phyloP scores from a whole-genome alignment of 1,139 yeast species.

The Yamadazyma atmosphaerica region DNA sequence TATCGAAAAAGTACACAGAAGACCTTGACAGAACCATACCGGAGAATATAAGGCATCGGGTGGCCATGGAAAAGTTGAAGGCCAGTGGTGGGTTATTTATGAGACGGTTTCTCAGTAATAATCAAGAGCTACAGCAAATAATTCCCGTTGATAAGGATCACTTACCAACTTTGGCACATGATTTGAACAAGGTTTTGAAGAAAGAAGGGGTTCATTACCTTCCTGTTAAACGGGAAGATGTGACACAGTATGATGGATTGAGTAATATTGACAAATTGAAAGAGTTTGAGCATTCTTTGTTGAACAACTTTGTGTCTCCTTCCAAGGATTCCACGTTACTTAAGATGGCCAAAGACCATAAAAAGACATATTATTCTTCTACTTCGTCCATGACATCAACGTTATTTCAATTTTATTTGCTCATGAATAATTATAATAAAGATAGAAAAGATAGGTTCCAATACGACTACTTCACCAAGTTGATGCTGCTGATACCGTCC shows the following conservation, averaged over 20 bases:
- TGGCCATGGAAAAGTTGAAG: slow-evolving; percentile 3
- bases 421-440: slow-evolving; percentile 55
- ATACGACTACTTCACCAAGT: slow-evolving; percentile 38
- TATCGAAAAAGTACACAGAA: slow-evolving; percentile 5
- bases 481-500: slow-evolving; percentile 34
- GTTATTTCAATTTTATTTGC: slow-evolving; percentile 71
- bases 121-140: slow-evolving; percentile 20
- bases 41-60: slow-evolving; percentile 6
- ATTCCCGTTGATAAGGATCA: slow-evolving; percentile 23
- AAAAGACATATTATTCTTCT: slow-evolving; percentile 63
- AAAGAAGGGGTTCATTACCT: slow-evolving; percentile 83
- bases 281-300: slow-evolving; percentile 63
- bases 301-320: slow-evolving; percentile 63
- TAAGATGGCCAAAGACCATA: slow-evolving; percentile 44
- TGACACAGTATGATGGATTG: slow-evolving; percentile 57
- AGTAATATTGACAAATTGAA: slow-evolving; percentile 63
- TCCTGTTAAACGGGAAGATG: slow-evolving; percentile 70
- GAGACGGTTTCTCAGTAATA: slow-evolving; percentile 7
- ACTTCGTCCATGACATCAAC: slow-evolving; percentile 86
- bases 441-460: slow-evolving; percentile 25
- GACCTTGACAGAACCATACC: slow-evolving; percentile 8
- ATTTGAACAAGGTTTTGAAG: slow-evolving; percentile 67
- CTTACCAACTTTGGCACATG: slow-evolving; percentile 54
- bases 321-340: slow-evolving; percentile 60
- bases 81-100: slow-evolving; percentile 1